phyloP scores from a whole-genome alignment of 768 basidiomycete genomes.

The Suillus discolor region DNA sequence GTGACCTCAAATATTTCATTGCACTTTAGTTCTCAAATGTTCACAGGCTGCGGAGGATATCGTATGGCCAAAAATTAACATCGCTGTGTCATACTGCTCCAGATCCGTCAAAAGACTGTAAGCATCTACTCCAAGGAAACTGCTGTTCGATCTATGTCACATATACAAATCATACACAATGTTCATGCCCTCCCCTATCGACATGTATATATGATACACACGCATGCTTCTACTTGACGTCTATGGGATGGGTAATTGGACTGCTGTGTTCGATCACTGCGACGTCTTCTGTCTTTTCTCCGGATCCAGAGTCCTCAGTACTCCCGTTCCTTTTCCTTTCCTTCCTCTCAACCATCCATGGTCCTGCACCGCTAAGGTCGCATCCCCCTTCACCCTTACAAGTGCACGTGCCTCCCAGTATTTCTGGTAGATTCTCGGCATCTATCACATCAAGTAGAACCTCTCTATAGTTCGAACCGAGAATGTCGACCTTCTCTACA shows the following conservation, averaged over 20 bases:
- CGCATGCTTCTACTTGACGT: no score
- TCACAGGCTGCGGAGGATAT: not conserved
- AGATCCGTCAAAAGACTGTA: not conserved
- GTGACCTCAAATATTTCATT: not conserved
- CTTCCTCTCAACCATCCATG: constrained; percentile 65
- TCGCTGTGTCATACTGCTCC: not conserved
- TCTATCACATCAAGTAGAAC: constrained; percentile 62
- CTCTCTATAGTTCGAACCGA: constrained; percentile 61
- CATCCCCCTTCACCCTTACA: constrained; percentile 62
- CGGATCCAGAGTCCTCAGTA: not conserved
- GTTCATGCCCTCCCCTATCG: not conserved
- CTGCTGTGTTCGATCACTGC: not conserved
- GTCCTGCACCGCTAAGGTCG: constrained; percentile 62
- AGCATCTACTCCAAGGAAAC: not conserved
- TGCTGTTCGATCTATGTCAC: not conserved
- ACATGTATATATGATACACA: not conserved
- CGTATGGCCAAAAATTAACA: not conserved
- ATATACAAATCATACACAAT: not conserved
- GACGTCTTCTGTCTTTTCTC: not conserved
- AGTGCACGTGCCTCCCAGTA: constrained; percentile 66
- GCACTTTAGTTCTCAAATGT: not conserved
- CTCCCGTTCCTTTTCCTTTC: constrained; percentile 22
- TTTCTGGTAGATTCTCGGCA: constrained; percentile 60
- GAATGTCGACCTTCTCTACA: constrained; percentile 63
- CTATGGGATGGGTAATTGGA: constrained; percentile 5